Conservation (phyloP, 306 rosid species). For the Gastrolobium bilobum region DNA sequence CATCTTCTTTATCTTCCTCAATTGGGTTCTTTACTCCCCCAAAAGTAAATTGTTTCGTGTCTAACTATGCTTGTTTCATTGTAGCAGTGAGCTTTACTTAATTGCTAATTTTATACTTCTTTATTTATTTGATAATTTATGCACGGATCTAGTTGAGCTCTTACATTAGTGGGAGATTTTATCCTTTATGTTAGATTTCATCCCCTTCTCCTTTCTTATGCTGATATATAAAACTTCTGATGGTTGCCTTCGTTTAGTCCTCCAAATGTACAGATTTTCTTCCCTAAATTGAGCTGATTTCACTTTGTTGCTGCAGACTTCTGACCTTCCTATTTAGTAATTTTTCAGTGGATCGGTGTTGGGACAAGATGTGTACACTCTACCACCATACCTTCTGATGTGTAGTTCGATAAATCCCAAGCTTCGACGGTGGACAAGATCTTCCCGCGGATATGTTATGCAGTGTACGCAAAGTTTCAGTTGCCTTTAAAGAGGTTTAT, state of each 20-base stretch:
- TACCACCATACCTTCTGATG: too few species aligned
- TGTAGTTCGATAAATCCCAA: too few species aligned
- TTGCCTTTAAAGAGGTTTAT: too few species aligned
- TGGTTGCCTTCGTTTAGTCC: constrained; percentile 38
- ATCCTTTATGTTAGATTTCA: constrained; percentile 38
- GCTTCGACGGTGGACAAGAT: too few species aligned
- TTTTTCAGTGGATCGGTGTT: constrained; percentile 49
- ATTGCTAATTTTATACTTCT: constrained; percentile 9
- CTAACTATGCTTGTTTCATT: constrained; percentile 32
- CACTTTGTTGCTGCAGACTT: constrained; percentile 52
- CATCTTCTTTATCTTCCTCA: constrained; percentile 26
- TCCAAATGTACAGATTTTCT: constrained; percentile 35
- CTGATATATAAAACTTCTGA: constrained; percentile 26
- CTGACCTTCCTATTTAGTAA: constrained; percentile 37
- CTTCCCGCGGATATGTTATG: too few species aligned
- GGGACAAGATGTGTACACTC: too few species aligned
- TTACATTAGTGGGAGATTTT: constrained; percentile 18
- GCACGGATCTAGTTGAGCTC: constrained; percentile 39
- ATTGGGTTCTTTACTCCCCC: constrained; percentile 34
- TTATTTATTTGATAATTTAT: background rate
- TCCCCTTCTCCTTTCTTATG: constrained; percentile 24
- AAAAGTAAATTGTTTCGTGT: constrained; percentile 9
- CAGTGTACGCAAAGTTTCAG: too few species aligned
- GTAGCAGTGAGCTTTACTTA: constrained; percentile 23
- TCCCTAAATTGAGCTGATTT: constrained; percentile 42